A percentile compares a stretch with the other conserved stretches of the same genome.
Evolutionary conservation across 2,329 filamentous ascomycete species (phyloP).

Genomic region (Dothideomycetes sp.): DNA sequence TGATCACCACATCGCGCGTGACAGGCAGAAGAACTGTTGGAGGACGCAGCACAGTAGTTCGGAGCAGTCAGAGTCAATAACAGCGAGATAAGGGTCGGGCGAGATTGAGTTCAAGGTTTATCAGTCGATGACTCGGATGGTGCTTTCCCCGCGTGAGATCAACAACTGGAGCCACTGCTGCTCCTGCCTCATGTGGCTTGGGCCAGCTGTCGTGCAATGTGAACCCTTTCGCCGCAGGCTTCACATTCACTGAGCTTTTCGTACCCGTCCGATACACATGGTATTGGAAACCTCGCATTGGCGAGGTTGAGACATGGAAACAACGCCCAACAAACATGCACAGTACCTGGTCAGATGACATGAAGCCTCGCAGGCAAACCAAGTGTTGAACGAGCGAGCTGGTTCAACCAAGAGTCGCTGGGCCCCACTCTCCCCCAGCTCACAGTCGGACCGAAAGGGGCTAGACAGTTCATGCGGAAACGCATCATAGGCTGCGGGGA

Average conservation of each 20-base stretch:
- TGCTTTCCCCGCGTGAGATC: no score
- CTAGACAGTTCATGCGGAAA: slow-evolving; percentile 10
- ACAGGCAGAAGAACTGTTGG: no score
- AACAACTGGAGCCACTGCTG: no score
- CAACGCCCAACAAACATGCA: not conserved
- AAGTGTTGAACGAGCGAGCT: not conserved
- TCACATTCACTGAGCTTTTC: no score
- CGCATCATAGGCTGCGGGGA: slow-evolving; percentile 11
- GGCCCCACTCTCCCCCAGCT: not conserved
- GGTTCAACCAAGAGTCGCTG: not conserved
- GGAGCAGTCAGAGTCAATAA: no score
- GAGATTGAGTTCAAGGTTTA: no score
- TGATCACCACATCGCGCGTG: not conserved
- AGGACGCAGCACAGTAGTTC: no score
- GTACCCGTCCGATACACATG: no score
- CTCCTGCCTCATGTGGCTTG: slow-evolving; percentile 4
- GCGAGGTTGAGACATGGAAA: no score
- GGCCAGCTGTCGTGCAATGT: not conserved
- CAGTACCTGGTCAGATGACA: not conserved
- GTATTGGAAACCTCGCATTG: no score
- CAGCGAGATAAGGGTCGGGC: no score
- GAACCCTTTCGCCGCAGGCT: not conserved
- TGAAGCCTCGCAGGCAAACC: no score
- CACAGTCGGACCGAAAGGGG: slow-evolving; percentile 8
- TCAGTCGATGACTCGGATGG: not conserved